These are phyloP conservation scores for Ophiostoma ulmi DNA, from an alignment of 2,329 filamentous ascomycete genomes.

Conservation along the genomic window DNA sequence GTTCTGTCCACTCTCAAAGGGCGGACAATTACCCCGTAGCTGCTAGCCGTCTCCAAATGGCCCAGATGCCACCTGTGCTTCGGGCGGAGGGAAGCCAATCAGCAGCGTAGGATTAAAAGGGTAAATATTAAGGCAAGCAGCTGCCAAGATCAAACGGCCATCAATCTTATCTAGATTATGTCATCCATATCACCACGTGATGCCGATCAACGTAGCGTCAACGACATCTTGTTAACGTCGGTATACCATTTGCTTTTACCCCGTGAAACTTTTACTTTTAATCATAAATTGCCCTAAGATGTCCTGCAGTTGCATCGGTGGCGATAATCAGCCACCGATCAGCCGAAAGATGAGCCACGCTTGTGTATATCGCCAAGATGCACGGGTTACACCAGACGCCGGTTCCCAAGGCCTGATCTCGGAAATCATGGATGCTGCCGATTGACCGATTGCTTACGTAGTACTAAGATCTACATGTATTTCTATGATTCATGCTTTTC, in stretches of 20 bases:
- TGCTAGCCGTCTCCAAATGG: background rate
- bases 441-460: background rate
- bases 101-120: background rate
- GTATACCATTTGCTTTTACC: no score
- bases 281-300: background rate
- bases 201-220: background rate
- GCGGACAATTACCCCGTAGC: background rate
- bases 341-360: background rate
- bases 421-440: background rate
- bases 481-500: background rate
- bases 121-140: background rate
- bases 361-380: constrained; percentile 6
- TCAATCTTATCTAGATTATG: background rate
- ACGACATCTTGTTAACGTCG: background rate
- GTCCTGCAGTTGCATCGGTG: background rate
- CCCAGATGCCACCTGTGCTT: constrained; percentile 1
- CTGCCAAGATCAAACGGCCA: background rate
- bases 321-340: background rate
- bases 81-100: constrained; percentile 5
- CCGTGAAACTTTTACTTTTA: background rate
- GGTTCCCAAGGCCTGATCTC: background rate
- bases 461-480: background rate
- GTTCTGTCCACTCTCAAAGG: background rate
- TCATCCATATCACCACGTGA: background rate
- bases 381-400: background rate